Evolutionary conservation across 306 rosid species (phyloP).

Genomic region (Dalbergia cultrata): DNA sequence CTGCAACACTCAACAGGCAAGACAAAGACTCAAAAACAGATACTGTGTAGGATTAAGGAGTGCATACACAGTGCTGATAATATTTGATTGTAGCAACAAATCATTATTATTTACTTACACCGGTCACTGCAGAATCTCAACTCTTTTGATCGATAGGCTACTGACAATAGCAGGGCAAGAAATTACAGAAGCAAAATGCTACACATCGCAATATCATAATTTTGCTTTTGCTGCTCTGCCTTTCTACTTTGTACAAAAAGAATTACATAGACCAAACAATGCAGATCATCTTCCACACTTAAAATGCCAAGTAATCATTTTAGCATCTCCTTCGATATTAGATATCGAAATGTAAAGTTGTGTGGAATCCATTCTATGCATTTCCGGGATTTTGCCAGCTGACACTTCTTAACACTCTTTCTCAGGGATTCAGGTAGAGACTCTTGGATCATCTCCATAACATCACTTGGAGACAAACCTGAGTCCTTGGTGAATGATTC

Average conservation of each 20-base stretch:
- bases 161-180: conserved; percentile 33
- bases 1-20: no score
- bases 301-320: conserved; percentile 56
- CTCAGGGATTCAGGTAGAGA: conserved; percentile 75
- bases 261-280: conserved; percentile 40
- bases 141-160: conserved; percentile 17
- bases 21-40: no score
- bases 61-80: conserved; percentile 1
- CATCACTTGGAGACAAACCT: conserved; percentile 63
- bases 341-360: conserved; percentile 83
- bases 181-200: conserved; percentile 37
- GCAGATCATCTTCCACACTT: conserved; percentile 32
- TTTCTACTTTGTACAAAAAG: conserved; percentile 69
- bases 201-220: conserved; percentile 37
- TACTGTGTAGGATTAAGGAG: not conserved
- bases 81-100: conserved; percentile 14
- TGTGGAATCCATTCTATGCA: conserved; percentile 85
- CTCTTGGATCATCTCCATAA: conserved; percentile 78
- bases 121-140: conserved; percentile 32
- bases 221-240: conserved; percentile 25
- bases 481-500: conserved; percentile 84
- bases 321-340: conserved; percentile 81
- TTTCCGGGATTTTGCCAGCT: conserved; percentile 67
- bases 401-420: conserved; percentile 72
- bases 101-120: conserved; percentile 62